Evolutionary conservation across 2,329 filamentous ascomycete species (phyloP).

Genomic region (Colletotrichum cuscutae): DNA sequence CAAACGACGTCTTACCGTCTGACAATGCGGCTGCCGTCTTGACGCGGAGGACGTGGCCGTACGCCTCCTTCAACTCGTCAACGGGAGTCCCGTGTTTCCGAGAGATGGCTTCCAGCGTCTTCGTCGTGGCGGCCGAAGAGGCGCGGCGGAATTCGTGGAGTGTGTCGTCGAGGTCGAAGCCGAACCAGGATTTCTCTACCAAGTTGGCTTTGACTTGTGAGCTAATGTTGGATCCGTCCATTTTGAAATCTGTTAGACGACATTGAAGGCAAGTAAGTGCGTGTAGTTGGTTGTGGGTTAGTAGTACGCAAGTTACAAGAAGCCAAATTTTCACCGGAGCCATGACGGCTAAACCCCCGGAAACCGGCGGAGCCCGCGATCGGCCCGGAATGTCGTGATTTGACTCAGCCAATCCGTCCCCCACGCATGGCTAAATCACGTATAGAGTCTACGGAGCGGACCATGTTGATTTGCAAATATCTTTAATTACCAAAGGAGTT

Average conservation of each 20-base stretch:
- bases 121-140: slow-evolving; percentile 46
- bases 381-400: not conserved
- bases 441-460: not conserved
- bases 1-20: slow-evolving; percentile 54
- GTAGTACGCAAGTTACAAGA: not conserved
- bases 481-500: slow-evolving; percentile 3
- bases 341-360: not conserved
- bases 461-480: not conserved
- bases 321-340: not conserved
- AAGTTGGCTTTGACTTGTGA: slow-evolving; percentile 39
- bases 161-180: slow-evolving; percentile 61
- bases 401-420: not conserved
- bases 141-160: slow-evolving; percentile 57
- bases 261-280: not conserved
- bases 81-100: slow-evolving; percentile 30
- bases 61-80: slow-evolving; percentile 39
- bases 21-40: slow-evolving; percentile 53
- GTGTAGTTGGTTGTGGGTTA: not conserved
- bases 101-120: slow-evolving; percentile 45
- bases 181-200: slow-evolving; percentile 46
- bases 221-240: not conserved
- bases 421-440: not conserved
- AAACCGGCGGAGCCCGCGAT: not conserved
- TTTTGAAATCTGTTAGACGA: not conserved
- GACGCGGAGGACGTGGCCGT: slow-evolving; percentile 45